A percentile compares a stretch with the other conserved stretches of the same genome.
Evolutionary conservation across 2,329 filamentous ascomycete genomes (phyloP).

Genomic region (Arthrobotrys entomopaga): DNA sequence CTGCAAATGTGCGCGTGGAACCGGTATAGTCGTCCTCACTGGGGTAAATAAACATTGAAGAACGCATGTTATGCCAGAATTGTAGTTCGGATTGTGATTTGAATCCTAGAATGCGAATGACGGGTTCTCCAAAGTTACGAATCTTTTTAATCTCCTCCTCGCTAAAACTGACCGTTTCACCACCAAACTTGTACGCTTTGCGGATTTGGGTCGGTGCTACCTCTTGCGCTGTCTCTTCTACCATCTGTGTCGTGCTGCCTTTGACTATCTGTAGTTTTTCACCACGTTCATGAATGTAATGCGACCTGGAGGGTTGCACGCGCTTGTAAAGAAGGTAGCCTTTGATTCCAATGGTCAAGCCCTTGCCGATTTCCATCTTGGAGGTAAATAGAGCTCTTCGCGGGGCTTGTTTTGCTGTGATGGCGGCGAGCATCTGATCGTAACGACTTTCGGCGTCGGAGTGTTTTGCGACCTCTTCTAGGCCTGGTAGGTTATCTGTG

Average conservation of each 20-base stretch:
- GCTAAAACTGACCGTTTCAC: conserved; percentile 85
- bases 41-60: conserved; percentile 92
- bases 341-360: conserved; percentile 86
- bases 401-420: conserved; percentile 88
- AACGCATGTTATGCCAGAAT: conserved; percentile 84
- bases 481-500: conserved; percentile 60
- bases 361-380: conserved; percentile 87
- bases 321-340: conserved; percentile 89
- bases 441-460: conserved; percentile 68
- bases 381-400: conserved; percentile 87
- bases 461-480: conserved; percentile 66
- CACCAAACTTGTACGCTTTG: conserved; percentile 96
- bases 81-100: conserved; percentile 80
- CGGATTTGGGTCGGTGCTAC: conserved; percentile 79
- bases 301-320: conserved; percentile 81
- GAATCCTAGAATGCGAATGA: conserved; percentile 92
- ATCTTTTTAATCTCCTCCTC: conserved; percentile 83
- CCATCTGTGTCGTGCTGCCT: conserved; percentile 77
- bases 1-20: conserved; percentile 90
- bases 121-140: conserved; percentile 80
- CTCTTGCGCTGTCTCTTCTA: conserved; percentile 78
- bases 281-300: conserved; percentile 88
- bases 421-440: conserved; percentile 75
- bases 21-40: conserved; percentile 90
- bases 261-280: conserved; percentile 83